A percentile compares a stretch with the other conserved stretches of the same genome.
phyloP scores from a whole-genome alignment of 805 yeast genomes.

The Kuraishia borneana region DNA sequence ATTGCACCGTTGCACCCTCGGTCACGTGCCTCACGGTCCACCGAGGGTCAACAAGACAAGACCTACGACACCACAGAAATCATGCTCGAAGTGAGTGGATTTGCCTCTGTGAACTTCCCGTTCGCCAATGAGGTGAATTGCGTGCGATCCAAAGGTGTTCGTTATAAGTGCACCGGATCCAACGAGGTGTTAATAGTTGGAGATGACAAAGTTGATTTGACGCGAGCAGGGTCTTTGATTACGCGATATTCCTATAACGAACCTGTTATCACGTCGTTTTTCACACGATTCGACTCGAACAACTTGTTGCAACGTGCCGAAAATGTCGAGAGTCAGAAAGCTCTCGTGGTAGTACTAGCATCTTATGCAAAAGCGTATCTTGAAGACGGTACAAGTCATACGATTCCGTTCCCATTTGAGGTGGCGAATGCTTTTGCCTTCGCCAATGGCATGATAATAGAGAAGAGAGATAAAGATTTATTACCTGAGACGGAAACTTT shows the following conservation, averaged over 20 bases:
- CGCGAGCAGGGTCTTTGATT: constrained; percentile 35
- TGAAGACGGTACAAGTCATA: constrained; percentile 44
- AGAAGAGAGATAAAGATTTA: constrained; percentile 27
- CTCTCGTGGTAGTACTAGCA: constrained; percentile 48
- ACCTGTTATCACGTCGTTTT: constrained; percentile 48
- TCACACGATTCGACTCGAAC: constrained; percentile 35
- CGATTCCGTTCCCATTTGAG: constrained; percentile 60
- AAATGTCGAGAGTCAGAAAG: constrained; percentile 14
- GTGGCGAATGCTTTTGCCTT: constrained; percentile 52
- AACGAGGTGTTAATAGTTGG: constrained; percentile 14
- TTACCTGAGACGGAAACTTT: too few relatives aligned
- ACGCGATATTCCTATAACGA: constrained; percentile 39
- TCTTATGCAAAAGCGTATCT: constrained; percentile 56
- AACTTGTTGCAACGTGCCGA: constrained; percentile 4
- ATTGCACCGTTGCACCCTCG: too few relatives aligned
- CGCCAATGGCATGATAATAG: constrained; percentile 57
- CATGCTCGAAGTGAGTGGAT: too few relatives aligned
- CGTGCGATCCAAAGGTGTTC: neutral
- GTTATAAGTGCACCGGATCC: constrained; percentile 7
- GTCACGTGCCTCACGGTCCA: neutral
- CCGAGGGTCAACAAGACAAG: too few relatives aligned
- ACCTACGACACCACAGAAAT: too few relatives aligned
- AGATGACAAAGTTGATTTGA: constrained; percentile 30
- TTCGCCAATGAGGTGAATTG: too few relatives aligned
- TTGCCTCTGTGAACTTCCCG: too few relatives aligned